These are phyloP conservation scores for Xylaria multiplex DNA, from an alignment of 2,329 filamentous ascomycete species.

Conservation along the genomic window DNA sequence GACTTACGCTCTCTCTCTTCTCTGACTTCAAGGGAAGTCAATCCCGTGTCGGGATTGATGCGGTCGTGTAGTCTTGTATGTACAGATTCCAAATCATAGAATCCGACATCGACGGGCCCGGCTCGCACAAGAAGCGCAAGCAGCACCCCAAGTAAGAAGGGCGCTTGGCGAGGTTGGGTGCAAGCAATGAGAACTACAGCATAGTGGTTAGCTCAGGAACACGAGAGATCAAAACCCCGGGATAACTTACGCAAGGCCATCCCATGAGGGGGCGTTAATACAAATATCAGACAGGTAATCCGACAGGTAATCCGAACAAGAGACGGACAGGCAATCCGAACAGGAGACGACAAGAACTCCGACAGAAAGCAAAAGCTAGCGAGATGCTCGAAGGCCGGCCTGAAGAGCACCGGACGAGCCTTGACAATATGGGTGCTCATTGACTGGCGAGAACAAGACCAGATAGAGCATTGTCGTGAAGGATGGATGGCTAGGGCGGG, in stretches of 20 bases:
- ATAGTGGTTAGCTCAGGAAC: neutral
- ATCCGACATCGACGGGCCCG: neutral
- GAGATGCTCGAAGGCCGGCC: conserved; percentile 35
- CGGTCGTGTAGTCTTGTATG: neutral
- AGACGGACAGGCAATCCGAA: neutral
- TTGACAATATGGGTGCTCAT: conserved; percentile 27
- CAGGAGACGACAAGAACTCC: neutral
- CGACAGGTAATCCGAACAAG: too few relatives aligned
- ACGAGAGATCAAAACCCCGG: neutral
- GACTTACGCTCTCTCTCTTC: neutral
- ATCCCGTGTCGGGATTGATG: neutral
- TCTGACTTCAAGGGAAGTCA: neutral
- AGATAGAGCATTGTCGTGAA: conserved; percentile 33
- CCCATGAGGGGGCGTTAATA: neutral
- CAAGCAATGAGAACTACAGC: neutral
- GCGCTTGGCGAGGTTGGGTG: too few relatives aligned
- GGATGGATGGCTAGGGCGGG: conserved; percentile 31
- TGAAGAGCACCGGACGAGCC: conserved; percentile 30
- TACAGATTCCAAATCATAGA: neutral
- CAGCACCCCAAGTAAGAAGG: too few relatives aligned
- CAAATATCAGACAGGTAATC: neutral
- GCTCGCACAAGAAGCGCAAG: too few relatives aligned
- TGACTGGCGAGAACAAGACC: conserved; percentile 33
- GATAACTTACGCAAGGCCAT: neutral
- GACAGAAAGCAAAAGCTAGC: conserved; percentile 18